Evolutionary conservation across 164 flowering plant genomes (phyloP).

Genomic region (Warburgia ugandensis): DNA sequence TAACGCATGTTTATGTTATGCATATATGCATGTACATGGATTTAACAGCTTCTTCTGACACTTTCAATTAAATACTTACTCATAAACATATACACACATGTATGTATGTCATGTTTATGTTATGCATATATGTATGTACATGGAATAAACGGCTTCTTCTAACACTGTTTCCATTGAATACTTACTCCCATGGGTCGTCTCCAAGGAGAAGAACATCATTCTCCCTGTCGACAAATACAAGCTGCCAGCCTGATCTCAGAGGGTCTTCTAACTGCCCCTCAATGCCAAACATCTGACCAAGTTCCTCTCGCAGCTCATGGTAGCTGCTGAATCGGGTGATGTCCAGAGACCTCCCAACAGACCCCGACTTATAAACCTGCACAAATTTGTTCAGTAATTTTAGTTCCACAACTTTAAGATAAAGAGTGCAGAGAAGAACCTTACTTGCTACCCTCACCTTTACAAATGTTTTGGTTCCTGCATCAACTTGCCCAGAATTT

Average conservation of each 20-base stretch:
- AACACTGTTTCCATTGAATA: too few species aligned
- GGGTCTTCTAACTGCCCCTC: slow-evolving; percentile 80
- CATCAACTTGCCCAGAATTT: slow-evolving; percentile 45
- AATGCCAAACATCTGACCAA: slow-evolving; percentile 80
- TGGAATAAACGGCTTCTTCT: neutral
- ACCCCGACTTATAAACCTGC: slow-evolving; percentile 82
- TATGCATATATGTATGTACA: too few species aligned
- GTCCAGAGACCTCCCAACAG: slow-evolving; percentile 79
- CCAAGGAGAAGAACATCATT: slow-evolving; percentile 88
- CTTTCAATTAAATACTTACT: too few species aligned
- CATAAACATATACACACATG: too few species aligned
- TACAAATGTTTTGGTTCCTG: slow-evolving; percentile 46
- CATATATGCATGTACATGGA: too few species aligned
- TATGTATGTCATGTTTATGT: too few species aligned
- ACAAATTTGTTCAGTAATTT: too few species aligned
- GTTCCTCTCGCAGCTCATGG: slow-evolving; percentile 70
- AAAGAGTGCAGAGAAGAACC: neutral
- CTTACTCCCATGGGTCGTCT: slow-evolving; percentile 93
- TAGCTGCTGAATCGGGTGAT: slow-evolving; percentile 84
- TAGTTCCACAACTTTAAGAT: neutral
- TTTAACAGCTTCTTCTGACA: too few species aligned
- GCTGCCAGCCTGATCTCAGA: slow-evolving; percentile 98
- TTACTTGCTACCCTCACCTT: slow-evolving; percentile 37
- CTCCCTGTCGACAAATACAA: slow-evolving; percentile 94
- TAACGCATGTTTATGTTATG: too few species aligned